Conservation (phyloP, 1,284 basidiomycete species). For the Ustilago bromivora region DNA sequence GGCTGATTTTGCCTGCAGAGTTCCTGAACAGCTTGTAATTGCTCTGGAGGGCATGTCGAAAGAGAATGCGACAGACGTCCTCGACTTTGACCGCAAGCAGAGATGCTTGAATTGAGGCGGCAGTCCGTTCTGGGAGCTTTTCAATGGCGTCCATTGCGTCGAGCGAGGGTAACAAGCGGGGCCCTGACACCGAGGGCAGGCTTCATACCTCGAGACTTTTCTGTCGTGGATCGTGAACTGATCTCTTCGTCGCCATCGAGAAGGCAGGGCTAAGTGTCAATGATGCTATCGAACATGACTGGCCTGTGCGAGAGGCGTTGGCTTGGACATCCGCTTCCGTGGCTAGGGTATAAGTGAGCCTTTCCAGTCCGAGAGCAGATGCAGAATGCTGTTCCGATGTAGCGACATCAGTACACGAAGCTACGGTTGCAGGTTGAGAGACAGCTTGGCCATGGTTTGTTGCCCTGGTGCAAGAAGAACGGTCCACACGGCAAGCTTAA, state of each 20-base stretch:
- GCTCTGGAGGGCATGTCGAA: constrained; percentile 14
- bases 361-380: neutral
- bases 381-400: neutral
- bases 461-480: neutral
- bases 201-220: neutral
- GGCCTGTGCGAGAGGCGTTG: neutral
- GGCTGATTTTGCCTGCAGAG: neutral
- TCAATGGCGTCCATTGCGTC: constrained; percentile 17
- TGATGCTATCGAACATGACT: neutral
- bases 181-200: neutral
- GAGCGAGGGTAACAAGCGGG: neutral
- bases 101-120: constrained; percentile 27
- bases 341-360: neutral
- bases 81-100: constrained; percentile 24
- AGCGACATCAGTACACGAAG: neutral
- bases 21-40: constrained; percentile 6
- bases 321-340: neutral
- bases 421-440: neutral
- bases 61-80: constrained; percentile 26
- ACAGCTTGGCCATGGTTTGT: neutral
- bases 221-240: neutral
- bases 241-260: neutral
- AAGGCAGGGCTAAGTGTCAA: neutral
- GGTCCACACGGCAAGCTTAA: neutral
- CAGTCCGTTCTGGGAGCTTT: constrained; percentile 15